Base-by-base conservation (phyloP, 1,284 basidiomycete species). In the Tausonia pullulans region DNA sequence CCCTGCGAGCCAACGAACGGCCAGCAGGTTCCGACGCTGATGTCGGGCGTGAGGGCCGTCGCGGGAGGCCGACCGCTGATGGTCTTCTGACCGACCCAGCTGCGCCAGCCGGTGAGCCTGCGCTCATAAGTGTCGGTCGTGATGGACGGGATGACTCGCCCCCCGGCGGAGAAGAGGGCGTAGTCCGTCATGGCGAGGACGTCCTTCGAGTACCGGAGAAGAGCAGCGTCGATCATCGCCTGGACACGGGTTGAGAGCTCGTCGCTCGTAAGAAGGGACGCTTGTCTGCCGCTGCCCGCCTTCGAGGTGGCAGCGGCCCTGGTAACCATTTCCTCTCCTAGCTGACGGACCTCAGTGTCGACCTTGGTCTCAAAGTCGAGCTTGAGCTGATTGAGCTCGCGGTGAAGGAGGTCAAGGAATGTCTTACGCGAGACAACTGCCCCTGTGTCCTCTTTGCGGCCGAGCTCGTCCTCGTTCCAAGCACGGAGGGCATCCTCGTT, bases 1-100 rank as follows among this genome's bases (percentile, higher is more conserved):
- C 93, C 95, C 57, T 82, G 74, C 5, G 79, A 72, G 0, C 93
- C 93, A 3, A 77, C 78, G 76, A 98, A 91, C 2, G 95, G 88
- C 94, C 94, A 98, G 76, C 94, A 98, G 68, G 87, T 83, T 2
- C 95, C 94, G 40, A 84, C 84, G 62, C 86, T 81, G 40, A 80
- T 80, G 68, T 92, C 88, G 65, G 89, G 87, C 72, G 93, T 87
- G 16, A 98, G 78, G 1, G 90, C 91, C 0, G 84, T 87, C 55
- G 90, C 84, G 0, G 95, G 91, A 0, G 88, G 83, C 9, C 85
- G 83, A 14, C 90, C 93, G 58, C 85, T 79, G 4, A 84, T 82
- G 64, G 80, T 80, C 39, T 71, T 69, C 7, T 72, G 72, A 50
- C 70, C 65, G 6, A 73, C 49, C 62, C 57, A 66, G 27, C 27